A percentile compares a stretch with the other conserved stretches of the same genome.
phyloP scores from a whole-genome alignment of 805 yeast species.

The Candida jianshihensis region DNA sequence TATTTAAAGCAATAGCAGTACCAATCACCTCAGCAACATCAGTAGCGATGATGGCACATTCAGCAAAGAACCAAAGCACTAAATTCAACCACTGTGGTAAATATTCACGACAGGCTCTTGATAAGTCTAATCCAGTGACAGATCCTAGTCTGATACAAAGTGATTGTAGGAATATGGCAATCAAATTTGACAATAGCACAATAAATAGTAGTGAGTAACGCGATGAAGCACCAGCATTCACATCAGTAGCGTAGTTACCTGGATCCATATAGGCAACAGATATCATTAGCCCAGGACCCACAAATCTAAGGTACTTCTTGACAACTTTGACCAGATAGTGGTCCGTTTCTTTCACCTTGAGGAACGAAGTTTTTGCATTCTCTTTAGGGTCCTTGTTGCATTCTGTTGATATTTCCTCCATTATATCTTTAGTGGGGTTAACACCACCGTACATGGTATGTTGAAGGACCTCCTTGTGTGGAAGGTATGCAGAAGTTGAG shows the following conservation, averaged over 20 bases:
- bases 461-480: constrained; percentile 10
- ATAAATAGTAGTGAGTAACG: constrained; percentile 68
- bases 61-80: constrained; percentile 68
- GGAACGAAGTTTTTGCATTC: constrained; percentile 3
- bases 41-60: constrained; percentile 83
- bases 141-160: constrained; percentile 82
- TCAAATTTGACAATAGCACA: constrained; percentile 67
- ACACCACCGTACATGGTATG: constrained; percentile 16
- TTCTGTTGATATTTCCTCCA: not conserved
- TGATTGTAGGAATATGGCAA: constrained; percentile 79
- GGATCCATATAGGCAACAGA: constrained; percentile 93
- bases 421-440: not conserved
- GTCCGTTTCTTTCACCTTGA: constrained; percentile 14
- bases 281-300: constrained; percentile 86
- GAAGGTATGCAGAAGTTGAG: constrained; percentile 4
- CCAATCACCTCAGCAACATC: constrained; percentile 95
- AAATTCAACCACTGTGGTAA: constrained; percentile 63
- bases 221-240: constrained; percentile 78
- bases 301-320: constrained; percentile 54
- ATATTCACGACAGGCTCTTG: constrained; percentile 72
- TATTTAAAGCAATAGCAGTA: constrained; percentile 79
- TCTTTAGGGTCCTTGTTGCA: not conserved
- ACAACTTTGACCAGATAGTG: constrained; percentile 20
- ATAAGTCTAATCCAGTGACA: constrained; percentile 82
- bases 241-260: constrained; percentile 88